A percentile compares a stretch with the other conserved stretches of the same genome.
Evolutionary conservation across 208 protist species (phyloP).

Genomic region (Acanthamoeba pearcei): DNA sequence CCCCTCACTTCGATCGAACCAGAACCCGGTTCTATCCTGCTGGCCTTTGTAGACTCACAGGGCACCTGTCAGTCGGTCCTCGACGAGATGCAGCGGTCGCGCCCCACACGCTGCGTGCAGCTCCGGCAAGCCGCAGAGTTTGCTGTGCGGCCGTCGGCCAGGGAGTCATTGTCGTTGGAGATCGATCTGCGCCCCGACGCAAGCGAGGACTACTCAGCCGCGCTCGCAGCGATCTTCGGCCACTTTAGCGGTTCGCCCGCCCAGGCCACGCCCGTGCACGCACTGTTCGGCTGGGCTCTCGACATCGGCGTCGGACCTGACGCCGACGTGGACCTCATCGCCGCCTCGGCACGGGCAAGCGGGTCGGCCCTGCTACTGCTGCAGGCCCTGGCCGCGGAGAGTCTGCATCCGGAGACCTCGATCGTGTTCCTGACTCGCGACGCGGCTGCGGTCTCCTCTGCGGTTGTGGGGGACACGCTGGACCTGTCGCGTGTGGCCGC

Average conservation of each 20-base stretch:
- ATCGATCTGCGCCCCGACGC: not conserved
- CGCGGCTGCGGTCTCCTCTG: not conserved
- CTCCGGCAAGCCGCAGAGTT: not conserved
- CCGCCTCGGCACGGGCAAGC: not conserved
- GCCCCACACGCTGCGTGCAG: not conserved
- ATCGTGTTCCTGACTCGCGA: slow-evolving; percentile 1
- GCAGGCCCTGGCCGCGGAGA: slow-evolving; percentile 1
- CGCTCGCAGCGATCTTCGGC: not conserved
- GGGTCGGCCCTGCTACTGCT: not conserved
- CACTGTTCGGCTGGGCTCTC: slow-evolving; percentile 36
- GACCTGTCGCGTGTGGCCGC: not conserved
- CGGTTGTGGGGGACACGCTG: not conserved
- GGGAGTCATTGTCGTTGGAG: too few relatives aligned
- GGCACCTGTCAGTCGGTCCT: not conserved
- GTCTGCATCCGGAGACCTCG: not conserved
- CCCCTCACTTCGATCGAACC: not conserved
- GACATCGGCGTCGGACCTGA: not conserved
- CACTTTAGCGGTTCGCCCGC: not conserved
- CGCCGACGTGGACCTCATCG: not conserved
- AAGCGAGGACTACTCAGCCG: slow-evolving; percentile 6
- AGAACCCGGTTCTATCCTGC: not conserved
- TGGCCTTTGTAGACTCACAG: not conserved
- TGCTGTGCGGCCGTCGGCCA: too few relatives aligned
- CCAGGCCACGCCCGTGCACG: not conserved
- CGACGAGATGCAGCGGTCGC: not conserved